Conservation (phyloP, 2,329 filamentous ascomycete species). For the Trichophyton benhamiae region DNA sequence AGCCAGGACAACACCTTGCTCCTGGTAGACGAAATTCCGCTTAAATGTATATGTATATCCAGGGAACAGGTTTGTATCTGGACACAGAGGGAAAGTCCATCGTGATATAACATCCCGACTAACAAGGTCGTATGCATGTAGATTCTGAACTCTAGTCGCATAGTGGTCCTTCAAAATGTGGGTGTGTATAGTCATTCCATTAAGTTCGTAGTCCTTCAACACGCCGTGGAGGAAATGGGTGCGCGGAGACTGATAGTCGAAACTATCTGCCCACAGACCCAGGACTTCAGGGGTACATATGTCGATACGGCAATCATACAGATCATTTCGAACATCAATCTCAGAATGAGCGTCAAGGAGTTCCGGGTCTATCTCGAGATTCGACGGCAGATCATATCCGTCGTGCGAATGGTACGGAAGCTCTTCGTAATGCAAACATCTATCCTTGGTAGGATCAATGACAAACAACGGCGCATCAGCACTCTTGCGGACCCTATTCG, state of each 20-base stretch:
- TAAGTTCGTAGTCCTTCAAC: conserved; percentile 90
- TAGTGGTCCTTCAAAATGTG: conserved; percentile 76
- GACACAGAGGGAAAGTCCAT: conserved; percentile 80
- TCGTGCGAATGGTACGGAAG: conserved; percentile 53
- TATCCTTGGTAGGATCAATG: conserved; percentile 63
- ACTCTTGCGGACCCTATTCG: conserved; percentile 65
- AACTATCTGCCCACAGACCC: conserved; percentile 92
- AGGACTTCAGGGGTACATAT: conserved; percentile 95
- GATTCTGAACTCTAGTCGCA: conserved; percentile 69
- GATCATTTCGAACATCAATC: conserved; percentile 70
- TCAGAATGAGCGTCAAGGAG: conserved; percentile 62
- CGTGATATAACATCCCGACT: conserved; percentile 73
- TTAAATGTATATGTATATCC: conserved; percentile 63
- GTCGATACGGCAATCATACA: conserved; percentile 90
- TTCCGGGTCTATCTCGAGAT: conserved; percentile 63
- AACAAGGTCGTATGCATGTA: conserved; percentile 81
- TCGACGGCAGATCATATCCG: conserved; percentile 38
- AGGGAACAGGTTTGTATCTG: conserved; percentile 72
- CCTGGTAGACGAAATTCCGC: conserved; percentile 61
- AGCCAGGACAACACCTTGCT: conserved; percentile 62
- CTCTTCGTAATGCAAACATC: conserved; percentile 91
- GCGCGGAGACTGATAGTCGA: conserved; percentile 84
- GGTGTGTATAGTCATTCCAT: conserved; percentile 91
- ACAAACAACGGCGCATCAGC: conserved; percentile 73
- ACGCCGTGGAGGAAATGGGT: conserved; percentile 85